Percentiles rank a stretch among this genome's conserved stretches.
Conservation (phyloP, 1,284 basidiomycete species). For the Cystobasidium pallidum region DNA sequence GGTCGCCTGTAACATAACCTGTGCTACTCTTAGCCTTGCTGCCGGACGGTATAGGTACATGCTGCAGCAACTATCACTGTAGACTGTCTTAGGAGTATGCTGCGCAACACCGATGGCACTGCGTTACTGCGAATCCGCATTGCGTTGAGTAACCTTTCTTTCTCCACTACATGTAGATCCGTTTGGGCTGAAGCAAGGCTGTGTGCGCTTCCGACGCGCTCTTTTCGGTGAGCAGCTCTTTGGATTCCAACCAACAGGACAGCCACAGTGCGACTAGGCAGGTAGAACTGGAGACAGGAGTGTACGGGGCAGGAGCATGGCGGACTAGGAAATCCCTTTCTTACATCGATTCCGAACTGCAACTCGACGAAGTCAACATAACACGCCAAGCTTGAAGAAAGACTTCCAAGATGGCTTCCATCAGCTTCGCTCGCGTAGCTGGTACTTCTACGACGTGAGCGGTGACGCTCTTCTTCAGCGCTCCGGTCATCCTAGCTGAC, state of each 20-base stretch:
- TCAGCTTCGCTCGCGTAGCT: constrained; percentile 38
- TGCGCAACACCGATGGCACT: too few relatives aligned
- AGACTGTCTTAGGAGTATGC: too few relatives aligned
- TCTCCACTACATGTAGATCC: too few relatives aligned
- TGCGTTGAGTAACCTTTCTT: too few relatives aligned
- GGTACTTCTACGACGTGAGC: constrained; percentile 28
- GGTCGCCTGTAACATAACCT: too few relatives aligned
- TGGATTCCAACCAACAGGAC: not conserved
- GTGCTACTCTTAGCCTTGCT: too few relatives aligned
- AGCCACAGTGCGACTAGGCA: not conserved
- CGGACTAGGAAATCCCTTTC: not conserved
- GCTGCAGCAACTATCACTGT: too few relatives aligned
- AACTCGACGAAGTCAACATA: not conserved
- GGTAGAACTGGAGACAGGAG: not conserved
- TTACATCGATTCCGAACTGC: not conserved
- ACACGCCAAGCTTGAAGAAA: too few relatives aligned
- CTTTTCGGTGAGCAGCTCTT: not conserved
- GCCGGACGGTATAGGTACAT: too few relatives aligned
- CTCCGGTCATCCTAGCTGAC: not conserved
- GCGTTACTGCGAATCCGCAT: too few relatives aligned
- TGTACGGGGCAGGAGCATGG: not conserved
- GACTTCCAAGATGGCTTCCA: constrained; percentile 23
- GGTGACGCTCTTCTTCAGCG: not conserved
- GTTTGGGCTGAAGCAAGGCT: not conserved
- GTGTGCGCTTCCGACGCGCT: not conserved